These are phyloP conservation scores for Fusarium coicis DNA, from an alignment of 2,329 filamentous ascomycete genomes.

Conservation along the genomic window DNA sequence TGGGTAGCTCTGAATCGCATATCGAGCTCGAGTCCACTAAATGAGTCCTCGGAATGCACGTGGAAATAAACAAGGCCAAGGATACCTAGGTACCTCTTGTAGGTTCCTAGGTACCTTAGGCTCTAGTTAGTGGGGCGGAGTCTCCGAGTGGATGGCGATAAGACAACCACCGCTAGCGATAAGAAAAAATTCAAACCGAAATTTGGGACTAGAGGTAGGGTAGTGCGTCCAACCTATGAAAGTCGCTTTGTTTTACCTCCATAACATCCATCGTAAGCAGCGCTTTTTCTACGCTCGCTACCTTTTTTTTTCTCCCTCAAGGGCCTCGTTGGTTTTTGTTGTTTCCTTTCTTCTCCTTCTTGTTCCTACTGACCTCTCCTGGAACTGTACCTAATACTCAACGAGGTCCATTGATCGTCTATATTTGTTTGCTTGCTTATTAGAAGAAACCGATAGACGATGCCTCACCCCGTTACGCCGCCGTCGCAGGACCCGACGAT, in stretches of 20 bases:
- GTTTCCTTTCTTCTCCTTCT: not conserved
- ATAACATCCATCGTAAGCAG: constrained; percentile 38
- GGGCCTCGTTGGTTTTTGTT: constrained; percentile 44
- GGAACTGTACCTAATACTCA: constrained; percentile 22
- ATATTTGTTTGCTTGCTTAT: constrained; percentile 1
- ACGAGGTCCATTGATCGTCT: constrained; percentile 31
- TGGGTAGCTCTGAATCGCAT: not conserved
- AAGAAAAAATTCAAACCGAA: constrained; percentile 32
- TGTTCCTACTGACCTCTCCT: constrained; percentile 7
- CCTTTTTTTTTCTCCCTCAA: constrained; percentile 20
- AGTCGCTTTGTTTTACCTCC: constrained; percentile 14
- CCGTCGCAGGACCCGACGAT: constrained; percentile 52
- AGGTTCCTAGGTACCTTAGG: not conserved
- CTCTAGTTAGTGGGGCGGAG: constrained; percentile 21
- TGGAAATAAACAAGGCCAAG: constrained; percentile 33
- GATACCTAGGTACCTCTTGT: constrained; percentile 4
- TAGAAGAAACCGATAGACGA: constrained; percentile 42
- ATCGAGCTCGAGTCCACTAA: constrained; percentile 20
- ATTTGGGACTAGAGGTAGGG: constrained; percentile 12
- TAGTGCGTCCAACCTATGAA: constrained; percentile 32
- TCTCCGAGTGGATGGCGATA: constrained; percentile 26
- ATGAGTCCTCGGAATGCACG: constrained; percentile 33
- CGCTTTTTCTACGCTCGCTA: constrained; percentile 37
- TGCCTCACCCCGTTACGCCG: constrained; percentile 63
- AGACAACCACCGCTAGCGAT: constrained; percentile 23